Base-by-base conservation (phyloP, 2,329 filamentous ascomycete genomes). In the Chalaropsis ovoidea region DNA sequence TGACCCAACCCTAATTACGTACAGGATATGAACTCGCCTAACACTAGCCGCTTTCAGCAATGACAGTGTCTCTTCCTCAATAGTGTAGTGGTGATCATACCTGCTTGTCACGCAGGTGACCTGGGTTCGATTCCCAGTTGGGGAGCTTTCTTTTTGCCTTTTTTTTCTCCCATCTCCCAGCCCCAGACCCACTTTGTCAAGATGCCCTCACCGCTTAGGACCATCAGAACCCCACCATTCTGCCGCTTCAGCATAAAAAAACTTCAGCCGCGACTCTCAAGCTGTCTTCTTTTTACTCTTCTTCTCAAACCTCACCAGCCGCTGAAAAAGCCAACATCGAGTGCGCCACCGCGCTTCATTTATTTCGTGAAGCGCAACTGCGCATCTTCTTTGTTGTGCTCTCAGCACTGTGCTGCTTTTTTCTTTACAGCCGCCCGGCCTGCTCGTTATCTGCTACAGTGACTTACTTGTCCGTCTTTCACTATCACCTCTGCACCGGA, bases 61-160 rank as follows among this genome's bases (percentile, higher is more conserved):
- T 35, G 2, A 60, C 22, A 22, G 49, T 35, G 15, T 17, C 2
- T 31, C 61, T 56, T 67, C 66, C 66, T 67, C 66, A 67, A 65
- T 67, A 67, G 66, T 67, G 66, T 67, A 67, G 66, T 67, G 66
- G 66, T 67, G 63, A 67, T 67, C 66, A 67, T 67, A 67, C 66
- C 66, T 67, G 66, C 66, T 67, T 67, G 63, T 67, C 66, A 67
- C 66, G 66, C 66, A 67, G 66, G 66, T 67, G 63, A 67, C 66
- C 66, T 67, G 63, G 66, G 66, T 67, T 67, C 66, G 66, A 67
- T 67, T 67, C 66, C 66, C 66, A 67, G 66, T 65, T 67, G 66
- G 66, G 66, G 66, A 67, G 66, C 43, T 39, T 22, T 17, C 10
- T 62, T 58, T 67, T 63, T 54, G 10, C 7, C 11, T 17, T n/a